Percentiles rank a stretch among this genome's conserved stretches.
Evolutionary conservation across 768 basidiomycete species (phyloP).

Genomic region (Amanita rubescens): DNA sequence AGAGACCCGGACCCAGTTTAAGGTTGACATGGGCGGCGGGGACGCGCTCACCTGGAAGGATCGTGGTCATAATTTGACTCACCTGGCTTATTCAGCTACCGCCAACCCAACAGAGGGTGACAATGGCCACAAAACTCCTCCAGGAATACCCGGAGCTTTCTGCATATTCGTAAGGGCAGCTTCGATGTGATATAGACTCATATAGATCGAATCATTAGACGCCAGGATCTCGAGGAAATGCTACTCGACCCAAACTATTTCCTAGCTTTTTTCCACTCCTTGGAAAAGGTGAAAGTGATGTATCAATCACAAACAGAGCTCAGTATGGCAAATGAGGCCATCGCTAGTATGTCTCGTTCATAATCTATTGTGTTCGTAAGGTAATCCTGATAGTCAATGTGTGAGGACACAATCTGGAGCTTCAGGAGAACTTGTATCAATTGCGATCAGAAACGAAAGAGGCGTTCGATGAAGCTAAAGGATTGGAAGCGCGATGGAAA

Average conservation of each 20-base stretch:
- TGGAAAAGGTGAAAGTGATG: conserved; percentile 64
- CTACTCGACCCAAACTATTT: conserved; percentile 78
- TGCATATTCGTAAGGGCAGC: conserved; percentile 52
- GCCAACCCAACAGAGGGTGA: no score
- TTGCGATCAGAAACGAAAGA: conserved; percentile 79
- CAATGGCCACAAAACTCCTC: conserved; percentile 41
- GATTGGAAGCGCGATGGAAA: conserved; percentile 75
- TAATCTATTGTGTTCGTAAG: not conserved
- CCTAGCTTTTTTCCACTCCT: conserved; percentile 78
- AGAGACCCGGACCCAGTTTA: conserved; percentile 80
- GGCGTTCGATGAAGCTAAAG: conserved; percentile 82
- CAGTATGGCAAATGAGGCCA: conserved; percentile 76
- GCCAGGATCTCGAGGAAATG: conserved; percentile 88
- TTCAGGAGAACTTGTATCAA: conserved; percentile 70
- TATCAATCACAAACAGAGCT: conserved; percentile 74
- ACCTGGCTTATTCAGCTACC: no score
- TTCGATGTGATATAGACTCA: not conserved
- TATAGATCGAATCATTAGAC: conserved; percentile 34
- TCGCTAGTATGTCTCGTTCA: conserved; percentile 59
- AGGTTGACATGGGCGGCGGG: conserved; percentile 71
- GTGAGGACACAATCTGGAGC: conserved; percentile 64
- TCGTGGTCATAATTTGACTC: conserved; percentile 41
- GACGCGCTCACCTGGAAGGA: conserved; percentile 79
- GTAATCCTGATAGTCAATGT: conserved; percentile 8
- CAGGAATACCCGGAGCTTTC: conserved; percentile 69